Percentiles rank a stretch among this genome's conserved stretches.
These are phyloP conservation scores for Barnettozyma wickerhamii DNA, from an alignment of 805 yeast genomes.

Conservation along the genomic window DNA sequence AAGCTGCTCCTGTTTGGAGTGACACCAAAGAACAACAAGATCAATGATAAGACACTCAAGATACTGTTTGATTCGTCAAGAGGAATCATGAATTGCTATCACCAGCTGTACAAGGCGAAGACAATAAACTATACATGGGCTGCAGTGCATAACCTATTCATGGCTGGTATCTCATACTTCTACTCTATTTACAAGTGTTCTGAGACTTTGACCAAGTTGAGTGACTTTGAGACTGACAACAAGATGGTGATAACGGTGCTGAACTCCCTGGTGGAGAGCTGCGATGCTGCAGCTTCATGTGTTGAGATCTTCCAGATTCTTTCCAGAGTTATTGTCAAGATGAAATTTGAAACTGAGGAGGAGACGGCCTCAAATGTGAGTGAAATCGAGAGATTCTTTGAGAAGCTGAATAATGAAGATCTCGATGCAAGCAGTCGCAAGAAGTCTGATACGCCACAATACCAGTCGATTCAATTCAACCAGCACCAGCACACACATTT, in stretches of 20 bases:
- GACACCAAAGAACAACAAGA: slow-evolving; percentile 60
- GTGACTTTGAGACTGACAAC: slow-evolving; percentile 45
- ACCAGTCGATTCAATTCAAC: no score
- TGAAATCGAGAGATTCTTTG: slow-evolving; percentile 25
- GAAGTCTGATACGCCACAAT: no score
- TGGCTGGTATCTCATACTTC: slow-evolving; percentile 84
- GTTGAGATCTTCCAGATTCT: slow-evolving; percentile 67
- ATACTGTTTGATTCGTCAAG: slow-evolving; percentile 60
- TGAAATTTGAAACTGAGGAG: slow-evolving; percentile 35
- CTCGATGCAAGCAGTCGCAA: slow-evolving; percentile 5
- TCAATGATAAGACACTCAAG: slow-evolving; percentile 48
- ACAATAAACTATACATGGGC: slow-evolving; percentile 88
- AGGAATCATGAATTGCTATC: slow-evolving; percentile 61
- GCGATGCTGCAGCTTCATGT: slow-evolving; percentile 77
- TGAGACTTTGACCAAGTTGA: slow-evolving; percentile 42
- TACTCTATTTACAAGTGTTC: slow-evolving; percentile 70
- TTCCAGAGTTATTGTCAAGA: slow-evolving; percentile 63
- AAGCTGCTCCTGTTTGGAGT: slow-evolving; percentile 69
- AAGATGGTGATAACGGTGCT: slow-evolving; percentile 52
- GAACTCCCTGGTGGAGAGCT: slow-evolving; percentile 56
- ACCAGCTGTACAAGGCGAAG: slow-evolving; percentile 49
- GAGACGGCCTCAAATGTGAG: slow-evolving; percentile 8
- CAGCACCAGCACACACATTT: background rate
- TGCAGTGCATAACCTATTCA: slow-evolving; percentile 81
- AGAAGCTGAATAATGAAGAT: slow-evolving; percentile 17